Base-by-base conservation (phyloP, 257 asterid species). In the Scutellaria barbata region DNA sequence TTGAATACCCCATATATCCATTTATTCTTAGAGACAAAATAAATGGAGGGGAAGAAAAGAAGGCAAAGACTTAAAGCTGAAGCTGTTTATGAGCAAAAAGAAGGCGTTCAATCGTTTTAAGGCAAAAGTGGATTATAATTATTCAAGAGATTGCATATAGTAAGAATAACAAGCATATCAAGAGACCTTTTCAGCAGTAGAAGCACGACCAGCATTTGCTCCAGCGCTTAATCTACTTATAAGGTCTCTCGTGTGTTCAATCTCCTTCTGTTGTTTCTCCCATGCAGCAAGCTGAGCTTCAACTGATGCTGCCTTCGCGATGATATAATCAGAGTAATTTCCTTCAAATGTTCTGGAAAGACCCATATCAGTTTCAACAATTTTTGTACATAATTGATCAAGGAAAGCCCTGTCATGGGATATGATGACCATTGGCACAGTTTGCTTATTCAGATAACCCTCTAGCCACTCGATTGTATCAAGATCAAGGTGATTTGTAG, bases 401-500 rank as follows among this genome's bases (percentile, higher is more conserved):
- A 95, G 98, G 78, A 95, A 89, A 76, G 99, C 99, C 82, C 98
- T 85, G 59, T 95, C 99, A 63, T 95, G 99, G 48, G 99, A 95
- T 85, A 95, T 92, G 78, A 95, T 95, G 70, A 95, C 99, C 99
- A 95, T 91, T 0, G 99, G 99, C 45, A 95, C 99, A 59, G 85
- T 96, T 81, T 95, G 99, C 88, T 85, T 89, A 50, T 83, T 84
- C 48, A 95, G 90, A 85, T 95, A 95, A 54, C 90, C 95, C 85
- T 95, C 99, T 46, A 95, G 95, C 99, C 99, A 95, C 81, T 95
- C 98, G 33, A 95, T 91, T 5, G 99, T 89, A 67, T 92, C 98
- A 74, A 95, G 99, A 78, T 95, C 99, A 66, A 95, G 96, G 81
- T 94, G 99, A 78, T 94, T 94, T 63, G 99, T 94, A 2, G 99